A percentile compares a stretch with the other conserved stretches of the same genome.
Conservation (phyloP, 2,329 filamentous ascomycete genomes). For the Phialocephala sp. region DNA sequence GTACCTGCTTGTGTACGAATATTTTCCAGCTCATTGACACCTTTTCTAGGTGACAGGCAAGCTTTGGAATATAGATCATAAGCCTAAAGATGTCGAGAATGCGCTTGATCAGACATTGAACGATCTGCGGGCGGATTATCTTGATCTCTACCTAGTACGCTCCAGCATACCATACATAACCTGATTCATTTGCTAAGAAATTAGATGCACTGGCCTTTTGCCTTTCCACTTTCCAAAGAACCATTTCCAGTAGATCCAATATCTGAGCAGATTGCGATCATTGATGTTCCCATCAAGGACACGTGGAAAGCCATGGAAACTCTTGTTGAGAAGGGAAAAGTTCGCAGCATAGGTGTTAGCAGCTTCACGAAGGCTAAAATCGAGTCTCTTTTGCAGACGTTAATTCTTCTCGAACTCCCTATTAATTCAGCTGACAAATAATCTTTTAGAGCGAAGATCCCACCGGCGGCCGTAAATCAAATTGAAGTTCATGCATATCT, state of each 20-base stretch:
- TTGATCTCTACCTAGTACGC: slow-evolving; percentile 60
- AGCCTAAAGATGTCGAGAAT: slow-evolving; percentile 48
- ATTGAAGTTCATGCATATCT: slow-evolving; percentile 73
- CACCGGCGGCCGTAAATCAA: slow-evolving; percentile 69
- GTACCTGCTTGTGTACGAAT: slow-evolving; percentile 37
- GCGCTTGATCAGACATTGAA: slow-evolving; percentile 54
- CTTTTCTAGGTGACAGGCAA: slow-evolving; percentile 55
- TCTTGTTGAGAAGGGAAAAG: slow-evolving; percentile 47
- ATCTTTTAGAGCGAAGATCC: slow-evolving; percentile 51
- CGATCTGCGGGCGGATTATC: slow-evolving; percentile 57
- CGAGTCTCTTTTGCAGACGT: slow-evolving; percentile 51
- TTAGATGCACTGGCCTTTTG: slow-evolving; percentile 43
- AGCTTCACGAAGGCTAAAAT: slow-evolving; percentile 54
- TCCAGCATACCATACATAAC: background rate
- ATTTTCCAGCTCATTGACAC: background rate
- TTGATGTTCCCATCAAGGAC: slow-evolving; percentile 41
- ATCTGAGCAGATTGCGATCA: slow-evolving; percentile 26
- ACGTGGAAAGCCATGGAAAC: slow-evolving; percentile 50
- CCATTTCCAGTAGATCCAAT: slow-evolving; percentile 29
- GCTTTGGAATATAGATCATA: slow-evolving; percentile 59
- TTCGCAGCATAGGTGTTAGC: slow-evolving; percentile 55
- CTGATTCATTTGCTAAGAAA: slow-evolving; percentile 41
- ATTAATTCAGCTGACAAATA: slow-evolving; percentile 30
- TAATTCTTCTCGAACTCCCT: background rate
- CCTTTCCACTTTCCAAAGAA: slow-evolving; percentile 28